Evolutionary conservation across 441 rosid genomes (phyloP), one percentile per base, ranked within the genome.

Genomic region (Populus trichocarpa): DNA sequence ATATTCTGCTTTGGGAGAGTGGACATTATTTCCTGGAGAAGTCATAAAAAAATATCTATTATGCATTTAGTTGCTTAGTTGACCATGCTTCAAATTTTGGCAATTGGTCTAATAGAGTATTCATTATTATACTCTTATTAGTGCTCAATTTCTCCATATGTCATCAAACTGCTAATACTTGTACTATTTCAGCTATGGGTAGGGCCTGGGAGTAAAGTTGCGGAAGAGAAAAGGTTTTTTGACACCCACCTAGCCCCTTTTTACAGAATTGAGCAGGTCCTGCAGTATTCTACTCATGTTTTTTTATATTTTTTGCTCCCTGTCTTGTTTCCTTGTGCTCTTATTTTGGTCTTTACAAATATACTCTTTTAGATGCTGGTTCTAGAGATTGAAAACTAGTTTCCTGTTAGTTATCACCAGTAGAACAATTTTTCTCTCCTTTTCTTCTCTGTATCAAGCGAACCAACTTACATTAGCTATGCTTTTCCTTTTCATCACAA

Each of bases 201-300:
- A 74, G 98, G 98, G 73, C 89, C 95, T 79, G 96, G 99, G 75
- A 96, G 99, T 84, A 92, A 81, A 88, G 98, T 94, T 83, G 98
- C 98, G 26, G 92, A 86, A 84, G 97, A 96, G 88, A 96, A 96
- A 80, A 88, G 70, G 33, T 96, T 91, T 87, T 96, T 96, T 81
- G 98, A 96, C 87, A 88, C 82, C 81, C 96, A 92, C 80, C 90
- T 96, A 36, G 94, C 98, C 42, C 98, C 99, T 57, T 96, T 96
- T 84, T 96, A 96, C 88, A 89, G 99, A 89, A 96, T 94, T 73
- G 97, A 96, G 87, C 97, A 96, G 99, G 99, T 96, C 80, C 73
- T 63, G n/a, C 69, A 53, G 61, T 53, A 72, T 74, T 57, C 75
- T 25, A 65, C 28, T 30, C 64, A 5, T 61, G 53, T 14, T 23